phyloP scores from a whole-genome alignment of 805 yeast genomes.

The Starmerella bacillaris region DNA sequence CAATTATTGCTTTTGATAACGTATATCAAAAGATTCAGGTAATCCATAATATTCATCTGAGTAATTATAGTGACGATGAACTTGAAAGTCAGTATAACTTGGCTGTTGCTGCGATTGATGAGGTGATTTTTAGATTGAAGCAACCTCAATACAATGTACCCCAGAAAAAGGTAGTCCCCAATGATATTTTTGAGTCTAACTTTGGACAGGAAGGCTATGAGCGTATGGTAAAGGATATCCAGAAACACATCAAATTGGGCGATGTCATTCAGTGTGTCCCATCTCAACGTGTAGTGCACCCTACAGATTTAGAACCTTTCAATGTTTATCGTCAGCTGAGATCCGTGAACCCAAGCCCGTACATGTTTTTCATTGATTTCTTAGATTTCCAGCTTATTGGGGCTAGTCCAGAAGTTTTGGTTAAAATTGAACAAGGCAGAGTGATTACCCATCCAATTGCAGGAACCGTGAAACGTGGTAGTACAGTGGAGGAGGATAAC shows the following conservation, averaged over 20 bases:
- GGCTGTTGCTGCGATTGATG: constrained; percentile 38
- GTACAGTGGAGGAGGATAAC: constrained; percentile 83
- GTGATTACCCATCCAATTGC: constrained; percentile 95
- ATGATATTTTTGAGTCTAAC: constrained; percentile 65
- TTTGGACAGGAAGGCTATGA: constrained; percentile 92
- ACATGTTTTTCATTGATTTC: constrained; percentile 82
- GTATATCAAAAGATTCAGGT: constrained; percentile 86
- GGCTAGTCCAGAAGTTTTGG: constrained; percentile 90
- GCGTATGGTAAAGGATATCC: constrained; percentile 52
- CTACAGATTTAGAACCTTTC: constrained; percentile 89
- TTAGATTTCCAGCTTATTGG: constrained; percentile 76
- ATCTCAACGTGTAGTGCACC: constrained; percentile 88
- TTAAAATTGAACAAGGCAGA: constrained; percentile 62
- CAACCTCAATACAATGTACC: constrained; percentile 33
- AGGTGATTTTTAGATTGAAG: constrained; percentile 29
- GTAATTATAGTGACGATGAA: constrained; percentile 16
- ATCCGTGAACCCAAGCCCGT: constrained; percentile 95
- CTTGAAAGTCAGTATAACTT: constrained; percentile 30
- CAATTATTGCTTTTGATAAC: constrained; percentile 80
- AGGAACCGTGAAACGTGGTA: constrained; percentile 85
- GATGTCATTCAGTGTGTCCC: constrained; percentile 98
- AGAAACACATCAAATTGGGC: constrained; percentile 69
- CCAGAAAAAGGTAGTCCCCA: constrained; percentile 52
- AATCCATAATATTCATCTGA: constrained; percentile 49
- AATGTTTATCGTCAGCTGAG: constrained; percentile 87